A percentile compares a stretch with the other conserved stretches of the same genome.
Evolutionary conservation across 805 yeast species (phyloP).

Genomic region (Cephaloascus fragrans): DNA sequence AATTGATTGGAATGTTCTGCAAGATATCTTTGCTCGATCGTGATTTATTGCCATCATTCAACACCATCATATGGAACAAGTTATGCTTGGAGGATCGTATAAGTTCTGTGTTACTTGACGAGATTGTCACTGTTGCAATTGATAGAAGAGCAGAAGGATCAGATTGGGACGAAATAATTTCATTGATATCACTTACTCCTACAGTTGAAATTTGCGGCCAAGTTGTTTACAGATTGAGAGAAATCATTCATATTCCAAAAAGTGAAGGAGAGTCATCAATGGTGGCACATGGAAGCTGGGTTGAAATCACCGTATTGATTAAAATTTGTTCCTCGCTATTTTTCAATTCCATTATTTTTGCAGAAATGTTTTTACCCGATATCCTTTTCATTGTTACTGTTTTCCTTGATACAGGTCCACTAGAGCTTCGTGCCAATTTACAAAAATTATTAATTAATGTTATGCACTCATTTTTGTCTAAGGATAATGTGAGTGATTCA

Average conservation of each 20-base stretch:
- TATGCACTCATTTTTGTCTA: conserved; percentile 57
- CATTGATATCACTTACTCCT: conserved; percentile 56
- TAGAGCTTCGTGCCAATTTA: conserved; percentile 50
- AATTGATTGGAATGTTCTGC: conserved; percentile 53
- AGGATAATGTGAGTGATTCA: conserved; percentile 34
- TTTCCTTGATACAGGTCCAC: conserved; percentile 40
- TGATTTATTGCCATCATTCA: conserved; percentile 40
- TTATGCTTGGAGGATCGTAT: conserved; percentile 54
- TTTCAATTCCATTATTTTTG: conserved; percentile 56
- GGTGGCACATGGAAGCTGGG: conserved; percentile 41
- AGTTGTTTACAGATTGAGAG: conserved; percentile 46
- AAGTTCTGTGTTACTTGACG: conserved; percentile 54
- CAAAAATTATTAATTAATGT: conserved; percentile 57
- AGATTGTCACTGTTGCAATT: conserved; percentile 61
- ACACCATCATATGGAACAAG: conserved; percentile 58
- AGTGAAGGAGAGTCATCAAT: conserved; percentile 29
- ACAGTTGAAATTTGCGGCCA: conserved; percentile 66
- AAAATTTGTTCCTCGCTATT: conserved; percentile 54
- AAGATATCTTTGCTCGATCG: conserved; percentile 42
- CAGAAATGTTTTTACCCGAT: conserved; percentile 63
- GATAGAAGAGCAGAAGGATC: conserved; percentile 71
- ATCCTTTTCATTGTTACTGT: conserved; percentile 58
- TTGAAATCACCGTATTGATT: conserved; percentile 62
- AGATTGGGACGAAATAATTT: conserved; percentile 53
- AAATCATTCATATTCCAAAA: conserved; percentile 40